Evolutionary conservation across 495 filamentous ascomycete genomes (phyloP).

Genomic region (Poronia punctata): DNA sequence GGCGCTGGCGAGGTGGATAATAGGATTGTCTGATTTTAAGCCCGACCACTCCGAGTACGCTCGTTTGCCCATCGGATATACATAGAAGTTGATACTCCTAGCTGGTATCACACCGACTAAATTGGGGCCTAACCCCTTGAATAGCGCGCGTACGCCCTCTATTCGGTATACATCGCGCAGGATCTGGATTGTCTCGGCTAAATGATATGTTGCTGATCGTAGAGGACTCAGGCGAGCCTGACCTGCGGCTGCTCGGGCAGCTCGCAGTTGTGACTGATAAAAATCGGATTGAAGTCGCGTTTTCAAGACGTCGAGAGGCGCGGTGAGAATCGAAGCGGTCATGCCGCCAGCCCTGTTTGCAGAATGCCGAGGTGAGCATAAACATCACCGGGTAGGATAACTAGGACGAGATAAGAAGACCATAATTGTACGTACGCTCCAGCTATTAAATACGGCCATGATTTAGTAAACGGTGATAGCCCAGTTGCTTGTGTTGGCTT

Average conservation of each 20-base stretch:
- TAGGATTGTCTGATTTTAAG: conserved; percentile 55
- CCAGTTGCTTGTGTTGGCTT: conserved; percentile 29
- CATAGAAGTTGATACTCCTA: conserved; percentile 79
- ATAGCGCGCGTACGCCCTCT: conserved; percentile 78
- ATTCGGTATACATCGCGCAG: conserved; percentile 64
- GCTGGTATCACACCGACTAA: conserved; percentile 82
- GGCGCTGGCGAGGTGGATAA: conserved; percentile 67
- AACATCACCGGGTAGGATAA: neutral
- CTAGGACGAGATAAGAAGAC: conserved; percentile 2
- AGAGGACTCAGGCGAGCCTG: conserved; percentile 35
- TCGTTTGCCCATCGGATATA: conserved; percentile 82
- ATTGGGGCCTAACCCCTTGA: conserved; percentile 85
- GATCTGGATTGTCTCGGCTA: conserved; percentile 75
- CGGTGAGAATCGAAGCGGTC: conserved; percentile 78
- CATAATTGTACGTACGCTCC: conserved; percentile 58
- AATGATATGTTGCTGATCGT: conserved; percentile 51
- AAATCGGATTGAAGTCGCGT: conserved; percentile 86
- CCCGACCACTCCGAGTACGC: conserved; percentile 62
- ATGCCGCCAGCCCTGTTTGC: conserved; percentile 69
- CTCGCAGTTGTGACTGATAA: conserved; percentile 63
- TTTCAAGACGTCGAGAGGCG: conserved; percentile 84
- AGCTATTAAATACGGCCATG: conserved; percentile 84
- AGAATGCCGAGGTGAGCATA: conserved; percentile 2
- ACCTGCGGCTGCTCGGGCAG: conserved; percentile 35
- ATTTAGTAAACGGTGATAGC: conserved; percentile 55